Conservation (phyloP, 768 basidiomycete genomes). For the Galerina marginata region DNA sequence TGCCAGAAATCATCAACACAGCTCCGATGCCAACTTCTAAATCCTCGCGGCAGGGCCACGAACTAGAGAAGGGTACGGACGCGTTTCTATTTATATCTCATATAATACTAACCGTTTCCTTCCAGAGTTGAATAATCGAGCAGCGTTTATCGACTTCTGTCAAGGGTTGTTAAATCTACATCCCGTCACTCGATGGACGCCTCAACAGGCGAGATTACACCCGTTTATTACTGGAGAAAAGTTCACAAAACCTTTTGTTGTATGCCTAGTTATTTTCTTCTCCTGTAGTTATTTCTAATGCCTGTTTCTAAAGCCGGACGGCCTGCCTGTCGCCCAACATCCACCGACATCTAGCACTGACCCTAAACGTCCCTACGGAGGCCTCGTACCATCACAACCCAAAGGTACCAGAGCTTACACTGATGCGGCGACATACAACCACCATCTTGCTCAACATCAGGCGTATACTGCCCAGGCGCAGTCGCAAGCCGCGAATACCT, state of each 20-base stretch:
- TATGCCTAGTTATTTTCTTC: constrained; percentile 41
- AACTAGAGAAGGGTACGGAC: constrained; percentile 85
- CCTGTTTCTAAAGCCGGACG: constrained; percentile 53
- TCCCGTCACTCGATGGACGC: constrained; percentile 95
- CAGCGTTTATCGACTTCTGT: constrained; percentile 97
- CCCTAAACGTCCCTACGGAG: constrained; percentile 91
- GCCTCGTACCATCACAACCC: constrained; percentile 87
- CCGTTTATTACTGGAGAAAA: constrained; percentile 99
- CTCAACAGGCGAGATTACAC: constrained; percentile 93
- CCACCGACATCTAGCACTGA: constrained; percentile 47
- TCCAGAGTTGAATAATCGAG: constrained; percentile 89
- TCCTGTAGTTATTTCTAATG: constrained; percentile 11
- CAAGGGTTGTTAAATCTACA: constrained; percentile 93
- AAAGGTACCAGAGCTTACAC: constrained; percentile 87
- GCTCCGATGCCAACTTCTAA: constrained; percentile 93
- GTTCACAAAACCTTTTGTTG: constrained; percentile 85
- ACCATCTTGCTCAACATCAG: constrained; percentile 94
- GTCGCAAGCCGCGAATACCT: constrained; percentile 72
- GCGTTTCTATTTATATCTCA: background rate
- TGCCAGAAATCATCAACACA: constrained; percentile 95
- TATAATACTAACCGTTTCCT: constrained; percentile 3
- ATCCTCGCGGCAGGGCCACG: constrained; percentile 73
- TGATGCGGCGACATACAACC: constrained; percentile 93
- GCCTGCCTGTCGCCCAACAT: constrained; percentile 39
- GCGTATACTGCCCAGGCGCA: constrained; percentile 89